phyloP scores from a whole-genome alignment of 768 basidiomycete genomes.

The Termitomyces sp. region DNA sequence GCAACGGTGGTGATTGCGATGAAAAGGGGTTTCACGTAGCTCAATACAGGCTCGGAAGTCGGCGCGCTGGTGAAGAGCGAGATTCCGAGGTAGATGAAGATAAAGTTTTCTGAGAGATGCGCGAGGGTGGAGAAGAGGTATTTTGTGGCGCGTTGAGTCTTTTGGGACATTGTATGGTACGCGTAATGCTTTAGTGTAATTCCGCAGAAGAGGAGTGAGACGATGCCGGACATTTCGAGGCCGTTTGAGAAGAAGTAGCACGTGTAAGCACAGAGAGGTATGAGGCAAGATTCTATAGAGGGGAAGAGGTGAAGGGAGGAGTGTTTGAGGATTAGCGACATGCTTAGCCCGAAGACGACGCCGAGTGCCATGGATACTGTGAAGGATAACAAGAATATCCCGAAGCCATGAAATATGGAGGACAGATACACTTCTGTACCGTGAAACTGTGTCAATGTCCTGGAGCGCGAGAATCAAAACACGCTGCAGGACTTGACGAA shows the following conservation, averaged over 20 bases:
- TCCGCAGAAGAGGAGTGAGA: slow-evolving; percentile 96
- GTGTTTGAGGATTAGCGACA: slow-evolving; percentile 93
- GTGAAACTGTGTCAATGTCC: slow-evolving; percentile 90
- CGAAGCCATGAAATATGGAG: slow-evolving; percentile 94
- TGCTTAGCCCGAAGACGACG: slow-evolving; percentile 85
- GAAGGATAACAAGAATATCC: slow-evolving; percentile 96
- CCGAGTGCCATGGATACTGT: slow-evolving; percentile 93
- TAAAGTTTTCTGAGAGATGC: slow-evolving; percentile 96
- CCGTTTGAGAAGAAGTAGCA: slow-evolving; percentile 99
- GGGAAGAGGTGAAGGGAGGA: slow-evolving; percentile 84
- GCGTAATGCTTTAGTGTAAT: slow-evolving; percentile 99
- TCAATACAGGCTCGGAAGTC: slow-evolving; percentile 70
- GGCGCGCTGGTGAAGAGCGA: slow-evolving; percentile 92
- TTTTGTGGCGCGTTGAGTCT: slow-evolving; percentile 91
- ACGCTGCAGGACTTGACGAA: neutral
- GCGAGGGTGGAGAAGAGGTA: slow-evolving; percentile 95
- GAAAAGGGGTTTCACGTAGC: slow-evolving; percentile 93
- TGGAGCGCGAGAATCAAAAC: slow-evolving; percentile 27
- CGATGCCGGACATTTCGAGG: slow-evolving; percentile 91
- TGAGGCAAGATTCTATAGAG: slow-evolving; percentile 96
- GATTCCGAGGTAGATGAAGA: slow-evolving; percentile 98
- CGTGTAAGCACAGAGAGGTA: slow-evolving; percentile 92
- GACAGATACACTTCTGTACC: slow-evolving; percentile 82
- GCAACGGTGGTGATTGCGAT: slow-evolving; percentile 89
- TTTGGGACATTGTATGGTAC: slow-evolving; percentile 98